A percentile compares a stretch with the other conserved stretches of the same genome.
phyloP scores from a whole-genome alignment of 2,329 filamentous ascomycete species.

The Phyllosticta citriasiana region DNA sequence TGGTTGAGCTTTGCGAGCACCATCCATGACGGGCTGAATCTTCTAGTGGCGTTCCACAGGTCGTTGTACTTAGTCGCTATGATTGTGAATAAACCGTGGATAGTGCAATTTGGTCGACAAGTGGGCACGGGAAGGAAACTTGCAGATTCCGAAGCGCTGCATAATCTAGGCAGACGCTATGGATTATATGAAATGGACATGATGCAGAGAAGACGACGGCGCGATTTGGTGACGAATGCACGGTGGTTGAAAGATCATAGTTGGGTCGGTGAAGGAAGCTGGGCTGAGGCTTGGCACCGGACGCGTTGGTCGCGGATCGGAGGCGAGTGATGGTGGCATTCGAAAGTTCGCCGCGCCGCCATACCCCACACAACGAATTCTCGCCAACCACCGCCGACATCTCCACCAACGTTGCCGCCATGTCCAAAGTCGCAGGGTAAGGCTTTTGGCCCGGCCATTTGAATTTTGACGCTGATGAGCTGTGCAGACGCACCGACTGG shows the following conservation, averaged over 20 bases:
- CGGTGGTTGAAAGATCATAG: not conserved
- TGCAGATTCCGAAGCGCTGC: too few relatives aligned
- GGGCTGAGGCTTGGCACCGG: not conserved
- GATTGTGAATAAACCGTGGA: too few relatives aligned
- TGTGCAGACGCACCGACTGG: constrained; percentile 63
- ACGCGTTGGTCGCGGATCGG: not conserved
- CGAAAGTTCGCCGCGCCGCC: not conserved
- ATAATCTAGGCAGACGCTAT: too few relatives aligned
- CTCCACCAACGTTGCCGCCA: constrained; percentile 13
- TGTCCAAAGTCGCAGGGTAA: constrained; percentile 30
- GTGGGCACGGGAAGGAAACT: too few relatives aligned
- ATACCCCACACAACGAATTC: constrained; percentile 9
- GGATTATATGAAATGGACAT: too few relatives aligned
- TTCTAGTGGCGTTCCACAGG: not conserved
- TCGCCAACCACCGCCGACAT: not conserved
- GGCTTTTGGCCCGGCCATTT: constrained; percentile 4
- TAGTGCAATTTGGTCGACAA: too few relatives aligned
- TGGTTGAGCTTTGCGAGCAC: not conserved
- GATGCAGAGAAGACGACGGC: too few relatives aligned
- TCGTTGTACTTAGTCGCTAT: not conserved
- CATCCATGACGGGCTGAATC: not conserved
- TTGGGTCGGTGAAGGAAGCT: not conserved
- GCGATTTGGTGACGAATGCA: too few relatives aligned
- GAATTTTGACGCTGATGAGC: not conserved
- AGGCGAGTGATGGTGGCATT: not conserved